phyloP scores from a whole-genome alignment of 2,329 filamentous ascomycete genomes.

The Graphiopsis chlorocephala region DNA sequence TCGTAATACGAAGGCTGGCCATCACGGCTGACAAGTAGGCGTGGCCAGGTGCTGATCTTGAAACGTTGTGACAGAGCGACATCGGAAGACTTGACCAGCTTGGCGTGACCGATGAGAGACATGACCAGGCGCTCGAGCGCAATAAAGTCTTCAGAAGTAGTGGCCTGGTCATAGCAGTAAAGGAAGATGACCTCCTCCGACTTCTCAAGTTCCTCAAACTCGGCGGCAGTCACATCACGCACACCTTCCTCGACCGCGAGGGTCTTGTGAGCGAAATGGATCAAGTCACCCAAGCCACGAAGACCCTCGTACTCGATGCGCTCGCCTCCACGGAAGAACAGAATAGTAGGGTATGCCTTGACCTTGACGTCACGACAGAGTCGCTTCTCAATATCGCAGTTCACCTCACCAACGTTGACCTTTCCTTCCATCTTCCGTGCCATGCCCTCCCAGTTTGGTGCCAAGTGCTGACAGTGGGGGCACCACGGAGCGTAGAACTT shows the following conservation, averaged over 20 bases:
- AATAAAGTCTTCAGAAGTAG: conserved; percentile 84
- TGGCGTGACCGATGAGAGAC: conserved; percentile 85
- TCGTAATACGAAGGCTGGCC: conserved; percentile 88
- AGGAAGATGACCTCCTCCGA: conserved; percentile 94
- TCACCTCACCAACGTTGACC: conserved; percentile 92
- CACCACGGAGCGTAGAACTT: conserved; percentile 99
- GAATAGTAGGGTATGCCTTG: conserved; percentile 78
- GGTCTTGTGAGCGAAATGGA: conserved; percentile 83
- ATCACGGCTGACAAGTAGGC: conserved; percentile 82
- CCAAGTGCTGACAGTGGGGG: conserved; percentile 89
- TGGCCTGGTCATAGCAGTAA: conserved; percentile 97
- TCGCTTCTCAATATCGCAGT: conserved; percentile 80
- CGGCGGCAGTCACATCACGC: conserved; percentile 71
- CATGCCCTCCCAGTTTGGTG: conserved; percentile 84
- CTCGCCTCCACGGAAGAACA: conserved; percentile 90
- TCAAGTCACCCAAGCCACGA: conserved; percentile 84
- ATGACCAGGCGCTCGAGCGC: conserved; percentile 84
- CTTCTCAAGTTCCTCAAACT: conserved; percentile 80
- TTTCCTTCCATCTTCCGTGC: conserved; percentile 86
- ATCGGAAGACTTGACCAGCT: conserved; percentile 87
- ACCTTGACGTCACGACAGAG: conserved; percentile 91
- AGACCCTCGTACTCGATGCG: conserved; percentile 90
- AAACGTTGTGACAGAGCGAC: conserved; percentile 72
- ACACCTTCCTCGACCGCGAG: conserved; percentile 74
- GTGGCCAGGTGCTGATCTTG: conserved; percentile 97